Evolutionary conservation across 2,329 filamentous ascomycete genomes (phyloP).

Genomic region (Phialophora tarda): DNA sequence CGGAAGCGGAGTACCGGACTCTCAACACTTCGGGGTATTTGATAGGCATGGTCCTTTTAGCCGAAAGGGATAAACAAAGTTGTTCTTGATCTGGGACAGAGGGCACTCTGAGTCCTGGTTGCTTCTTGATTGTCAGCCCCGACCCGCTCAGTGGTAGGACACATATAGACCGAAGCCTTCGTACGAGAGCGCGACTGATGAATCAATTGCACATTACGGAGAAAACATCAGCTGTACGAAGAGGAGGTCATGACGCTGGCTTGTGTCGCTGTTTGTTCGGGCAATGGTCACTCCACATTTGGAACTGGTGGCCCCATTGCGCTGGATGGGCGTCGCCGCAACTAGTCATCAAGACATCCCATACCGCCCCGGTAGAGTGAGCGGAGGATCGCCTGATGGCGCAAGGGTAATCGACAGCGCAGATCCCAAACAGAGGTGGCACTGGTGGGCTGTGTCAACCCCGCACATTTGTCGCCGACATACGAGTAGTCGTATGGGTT

Average conservation of each 20-base stretch:
- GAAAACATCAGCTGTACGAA: neutral
- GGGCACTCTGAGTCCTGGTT: neutral
- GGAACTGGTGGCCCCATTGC: neutral
- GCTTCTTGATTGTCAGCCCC: neutral
- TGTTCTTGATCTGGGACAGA: neutral
- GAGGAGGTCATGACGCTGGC: neutral
- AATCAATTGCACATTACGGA: neutral
- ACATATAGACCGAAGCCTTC: neutral
- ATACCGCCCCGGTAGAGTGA: neutral
- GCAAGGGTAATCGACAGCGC: neutral
- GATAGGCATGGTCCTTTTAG: neutral
- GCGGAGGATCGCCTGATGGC: constrained; percentile 3
- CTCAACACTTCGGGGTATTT: constrained; percentile 4
- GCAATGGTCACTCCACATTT: neutral
- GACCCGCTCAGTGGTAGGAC: neutral
- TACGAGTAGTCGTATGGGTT: neutral
- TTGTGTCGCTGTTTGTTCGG: neutral
- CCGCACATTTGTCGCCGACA: neutral
- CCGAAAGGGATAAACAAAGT: neutral
- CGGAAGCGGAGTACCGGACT: constrained; percentile 13
- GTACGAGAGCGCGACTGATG: neutral
- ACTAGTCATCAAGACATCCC: neutral
- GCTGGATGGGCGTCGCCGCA: neutral
- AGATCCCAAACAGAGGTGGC: neutral
- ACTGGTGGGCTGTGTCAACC: neutral